phyloP scores from a whole-genome alignment of 768 basidiomycete genomes.

The Boletus patriciae region DNA sequence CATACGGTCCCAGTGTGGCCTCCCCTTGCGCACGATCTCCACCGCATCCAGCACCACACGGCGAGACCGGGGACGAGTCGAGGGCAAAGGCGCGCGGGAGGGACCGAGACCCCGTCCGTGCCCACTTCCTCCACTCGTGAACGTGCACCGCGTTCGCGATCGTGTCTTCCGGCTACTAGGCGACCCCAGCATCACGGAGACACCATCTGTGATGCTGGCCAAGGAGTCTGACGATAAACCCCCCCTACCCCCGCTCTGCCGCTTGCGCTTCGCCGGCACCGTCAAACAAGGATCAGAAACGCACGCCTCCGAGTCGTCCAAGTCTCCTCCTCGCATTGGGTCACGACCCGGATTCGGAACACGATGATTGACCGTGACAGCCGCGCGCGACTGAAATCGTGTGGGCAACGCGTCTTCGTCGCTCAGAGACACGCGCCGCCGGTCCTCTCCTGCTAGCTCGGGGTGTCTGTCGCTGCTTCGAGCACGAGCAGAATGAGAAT shows the following conservation, averaged over 20 bases:
- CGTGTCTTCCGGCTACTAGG: not conserved
- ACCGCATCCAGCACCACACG: slow-evolving; percentile 20
- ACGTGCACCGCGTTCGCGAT: not conserved
- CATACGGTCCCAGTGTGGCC: too few relatives aligned
- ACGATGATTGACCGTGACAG: too few relatives aligned
- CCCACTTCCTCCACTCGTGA: not conserved
- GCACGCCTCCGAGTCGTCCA: not conserved
- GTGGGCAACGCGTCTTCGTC: slow-evolving; percentile 13
- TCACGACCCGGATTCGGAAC: not conserved
- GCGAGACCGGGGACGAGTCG: not conserved
- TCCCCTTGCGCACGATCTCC: slow-evolving; percentile 15
- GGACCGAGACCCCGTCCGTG: not conserved
- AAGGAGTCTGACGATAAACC: not conserved
- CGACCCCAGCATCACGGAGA: not conserved
- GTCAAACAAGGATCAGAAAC: not conserved
- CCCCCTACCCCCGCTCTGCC: not conserved
- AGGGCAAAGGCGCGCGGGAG: too few relatives aligned
- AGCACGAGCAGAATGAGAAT: not conserved
- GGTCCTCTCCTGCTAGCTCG: not conserved
- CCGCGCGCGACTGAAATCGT: not conserved
- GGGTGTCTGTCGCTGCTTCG: not conserved
- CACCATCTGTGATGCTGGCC: not conserved
- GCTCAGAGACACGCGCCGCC: not conserved
- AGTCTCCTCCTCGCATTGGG: too few relatives aligned
- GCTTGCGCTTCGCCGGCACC: slow-evolving; percentile 2